These are phyloP conservation scores for Rubia peregrina DNA, from an alignment of 305 asterid species.

Conservation along the genomic window DNA sequence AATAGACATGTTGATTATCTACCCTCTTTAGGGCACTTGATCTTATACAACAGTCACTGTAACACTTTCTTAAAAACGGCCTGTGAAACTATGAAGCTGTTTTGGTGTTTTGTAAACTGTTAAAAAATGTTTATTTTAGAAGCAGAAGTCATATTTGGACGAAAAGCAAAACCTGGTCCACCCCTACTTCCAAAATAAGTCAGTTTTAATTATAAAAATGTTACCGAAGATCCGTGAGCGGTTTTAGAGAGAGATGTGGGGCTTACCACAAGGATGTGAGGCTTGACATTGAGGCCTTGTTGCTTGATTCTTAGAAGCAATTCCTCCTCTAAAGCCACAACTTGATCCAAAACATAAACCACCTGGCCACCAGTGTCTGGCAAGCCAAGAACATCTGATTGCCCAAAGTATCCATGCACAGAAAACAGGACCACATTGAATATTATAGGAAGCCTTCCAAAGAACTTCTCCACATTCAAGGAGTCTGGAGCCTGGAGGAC, in stretches of 20 bases:
- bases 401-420: constrained; percentile 87
- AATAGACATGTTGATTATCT: neutral
- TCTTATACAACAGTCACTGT: too few relatives aligned
- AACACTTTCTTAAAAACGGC: too few relatives aligned
- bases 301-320: constrained; percentile 68
- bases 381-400: constrained; percentile 80
- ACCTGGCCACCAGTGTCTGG: constrained; percentile 99
- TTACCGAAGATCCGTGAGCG: too few relatives aligned
- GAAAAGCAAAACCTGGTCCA: too few relatives aligned
- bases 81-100: too few relatives aligned
- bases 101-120: too few relatives aligned
- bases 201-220: too few relatives aligned
- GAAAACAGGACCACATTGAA: constrained; percentile 77
- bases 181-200: neutral
- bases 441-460: constrained; percentile 68
- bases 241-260: too few relatives aligned
- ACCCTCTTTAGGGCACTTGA: neutral
- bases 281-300: constrained; percentile 80
- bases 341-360: constrained; percentile 95
- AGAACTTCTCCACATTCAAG: constrained; percentile 44
- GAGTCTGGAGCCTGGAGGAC: constrained; percentile 88
- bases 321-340: constrained; percentile 80
- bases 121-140: too few relatives aligned
- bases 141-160: too few relatives aligned
- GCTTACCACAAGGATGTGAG: constrained; percentile 84